Conservation (phyloP, 2,329 filamentous ascomycete genomes). For the Arthroderma uncinatum region DNA sequence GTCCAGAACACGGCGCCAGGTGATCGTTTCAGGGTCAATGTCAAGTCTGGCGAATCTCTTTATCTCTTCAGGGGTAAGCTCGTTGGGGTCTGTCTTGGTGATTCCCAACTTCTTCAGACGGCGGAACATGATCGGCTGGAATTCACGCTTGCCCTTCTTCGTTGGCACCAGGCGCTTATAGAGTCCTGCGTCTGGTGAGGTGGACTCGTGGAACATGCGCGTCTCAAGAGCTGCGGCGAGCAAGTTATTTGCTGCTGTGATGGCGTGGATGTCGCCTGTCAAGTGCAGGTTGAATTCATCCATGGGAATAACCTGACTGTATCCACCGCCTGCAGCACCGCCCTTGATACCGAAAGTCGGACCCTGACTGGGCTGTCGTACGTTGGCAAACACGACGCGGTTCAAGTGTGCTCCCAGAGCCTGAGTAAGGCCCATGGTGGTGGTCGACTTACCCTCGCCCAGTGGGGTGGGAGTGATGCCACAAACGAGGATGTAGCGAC, state of each 20-base stretch:
- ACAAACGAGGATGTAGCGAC: slow-evolving; percentile 82
- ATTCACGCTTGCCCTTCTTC: slow-evolving; percentile 81
- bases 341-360: slow-evolving; percentile 99
- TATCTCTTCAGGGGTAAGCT: slow-evolving; percentile 83
- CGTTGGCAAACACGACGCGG: slow-evolving; percentile 86
- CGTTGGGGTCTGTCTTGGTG: slow-evolving; percentile 83
- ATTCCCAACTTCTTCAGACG: slow-evolving; percentile 93
- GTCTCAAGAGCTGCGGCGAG: slow-evolving; percentile 94
- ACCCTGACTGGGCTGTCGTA: slow-evolving; percentile 90
- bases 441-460: slow-evolving; percentile 96
- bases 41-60: slow-evolving; percentile 81
- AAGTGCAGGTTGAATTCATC: slow-evolving; percentile 98
- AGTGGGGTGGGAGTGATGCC: slow-evolving; percentile 95
- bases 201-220: slow-evolving; percentile 94
- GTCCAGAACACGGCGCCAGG: slow-evolving; percentile 90
- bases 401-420: slow-evolving; percentile 81
- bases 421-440: slow-evolving; percentile 89
- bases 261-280: slow-evolving; percentile 95
- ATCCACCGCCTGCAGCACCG: slow-evolving; percentile 89
- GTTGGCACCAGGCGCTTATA: slow-evolving; percentile 78
- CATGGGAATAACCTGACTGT: slow-evolving; percentile 99
- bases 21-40: slow-evolving; percentile 93
- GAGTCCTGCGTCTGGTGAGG: slow-evolving; percentile 78
- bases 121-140: slow-evolving; percentile 82
- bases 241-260: slow-evolving; percentile 93